phyloP scores from a whole-genome alignment of 169 alveolate genomes.

The Plasmodium berghei region DNA sequence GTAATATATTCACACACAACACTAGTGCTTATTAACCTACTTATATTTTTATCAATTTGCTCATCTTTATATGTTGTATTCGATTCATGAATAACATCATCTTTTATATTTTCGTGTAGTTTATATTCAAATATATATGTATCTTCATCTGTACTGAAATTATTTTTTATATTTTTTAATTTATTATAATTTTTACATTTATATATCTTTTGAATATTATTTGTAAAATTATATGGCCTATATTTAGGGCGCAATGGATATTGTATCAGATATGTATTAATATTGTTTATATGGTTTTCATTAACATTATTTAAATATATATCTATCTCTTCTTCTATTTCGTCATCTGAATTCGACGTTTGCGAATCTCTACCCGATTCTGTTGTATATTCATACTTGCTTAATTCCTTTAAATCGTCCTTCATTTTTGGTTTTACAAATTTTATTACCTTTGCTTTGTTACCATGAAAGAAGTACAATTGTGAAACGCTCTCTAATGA shows the following conservation, averaged over 20 bases:
- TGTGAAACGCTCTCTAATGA: too few species aligned
- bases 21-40: conserved; percentile 76
- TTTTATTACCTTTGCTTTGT: not conserved
- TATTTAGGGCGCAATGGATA: conserved; percentile 76
- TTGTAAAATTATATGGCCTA: conserved; percentile 68
- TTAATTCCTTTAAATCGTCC: conserved; percentile 52
- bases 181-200: conserved; percentile 42
- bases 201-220: conserved; percentile 58
- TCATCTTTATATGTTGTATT: conserved; percentile 33
- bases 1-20: conserved; percentile 74
- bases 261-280: conserved; percentile 65
- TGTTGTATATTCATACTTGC: conserved; percentile 37
- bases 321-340: conserved; percentile 76
- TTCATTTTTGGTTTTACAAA: conserved; percentile 15
- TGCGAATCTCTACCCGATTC: conserved; percentile 22
- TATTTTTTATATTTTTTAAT: conserved; percentile 57
- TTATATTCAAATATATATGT: conserved; percentile 71
- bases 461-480: not conserved
- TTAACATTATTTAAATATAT: conserved; percentile 60
- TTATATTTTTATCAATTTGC: conserved; percentile 25
- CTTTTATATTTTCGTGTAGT: conserved; percentile 49
- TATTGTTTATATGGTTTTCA: conserved; percentile 55
- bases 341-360: conserved; percentile 43
- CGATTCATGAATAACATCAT: conserved; percentile 35
- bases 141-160: conserved; percentile 43